Evolutionary conservation across 805 yeast species (phyloP).

Genomic region (Yamadazyma olivae): DNA sequence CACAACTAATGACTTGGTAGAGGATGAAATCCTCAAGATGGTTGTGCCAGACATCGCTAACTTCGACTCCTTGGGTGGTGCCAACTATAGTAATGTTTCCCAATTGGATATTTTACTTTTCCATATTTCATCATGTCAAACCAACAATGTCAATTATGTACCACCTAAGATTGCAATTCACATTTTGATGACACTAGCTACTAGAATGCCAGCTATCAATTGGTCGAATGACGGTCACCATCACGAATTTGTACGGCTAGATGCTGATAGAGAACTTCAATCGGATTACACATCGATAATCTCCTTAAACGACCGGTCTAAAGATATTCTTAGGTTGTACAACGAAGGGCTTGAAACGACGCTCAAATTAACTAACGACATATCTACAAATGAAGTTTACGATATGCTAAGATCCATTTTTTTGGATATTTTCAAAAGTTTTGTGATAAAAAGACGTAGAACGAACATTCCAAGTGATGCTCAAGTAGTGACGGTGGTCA

Average conservation of each 20-base stretch:
- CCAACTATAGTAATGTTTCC: constrained; percentile 2
- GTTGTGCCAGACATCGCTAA: constrained; percentile 3
- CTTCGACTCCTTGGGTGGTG: constrained; percentile 4
- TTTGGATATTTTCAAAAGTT: not conserved
- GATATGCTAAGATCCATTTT: not conserved
- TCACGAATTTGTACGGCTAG: not conserved
- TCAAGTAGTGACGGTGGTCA: not conserved
- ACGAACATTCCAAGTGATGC: not conserved
- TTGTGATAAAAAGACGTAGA: not conserved
- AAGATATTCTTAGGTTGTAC: constrained; percentile 1
- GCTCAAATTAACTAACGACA: not conserved
- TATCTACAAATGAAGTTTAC: not conserved
- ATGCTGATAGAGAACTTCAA: constrained; percentile 3
- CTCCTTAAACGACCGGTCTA: constrained; percentile 6
- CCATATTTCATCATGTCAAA: constrained; percentile 1
- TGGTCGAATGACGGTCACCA: constrained; percentile 14
- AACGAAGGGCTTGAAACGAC: not conserved
- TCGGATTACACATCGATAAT: constrained; percentile 4
- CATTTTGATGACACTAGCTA: constrained; percentile 29
- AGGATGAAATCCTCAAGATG: constrained; percentile 3
- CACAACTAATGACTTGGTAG: not conserved
- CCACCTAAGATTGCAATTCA: constrained; percentile 3
- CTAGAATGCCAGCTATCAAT: constrained; percentile 23
- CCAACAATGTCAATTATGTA: not conserved
- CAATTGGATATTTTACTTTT: constrained; percentile 10